A percentile compares a stretch with the other conserved stretches of the same genome.
Evolutionary conservation across 1,284 basidiomycete species (phyloP).

Genomic region (Fomitopsis palustris): DNA sequence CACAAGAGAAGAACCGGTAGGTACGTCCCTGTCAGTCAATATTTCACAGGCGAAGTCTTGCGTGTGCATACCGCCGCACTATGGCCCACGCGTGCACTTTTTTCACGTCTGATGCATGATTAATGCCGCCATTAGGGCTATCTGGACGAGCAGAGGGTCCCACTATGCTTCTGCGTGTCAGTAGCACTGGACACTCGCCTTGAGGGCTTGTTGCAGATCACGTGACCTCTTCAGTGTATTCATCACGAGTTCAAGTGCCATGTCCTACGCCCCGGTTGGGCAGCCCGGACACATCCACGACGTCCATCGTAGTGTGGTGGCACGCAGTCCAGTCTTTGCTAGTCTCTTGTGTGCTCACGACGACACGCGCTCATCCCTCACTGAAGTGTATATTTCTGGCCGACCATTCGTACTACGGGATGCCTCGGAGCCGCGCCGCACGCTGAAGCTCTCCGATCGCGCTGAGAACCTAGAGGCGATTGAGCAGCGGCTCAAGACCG

Average conservation of each 20-base stretch:
- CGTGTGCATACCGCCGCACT: background rate
- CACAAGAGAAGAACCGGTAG: conserved; percentile 80
- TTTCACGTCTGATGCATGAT: too few relatives aligned
- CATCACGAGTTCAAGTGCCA: too few relatives aligned
- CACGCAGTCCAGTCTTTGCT: too few relatives aligned
- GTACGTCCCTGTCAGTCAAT: conserved; percentile 29
- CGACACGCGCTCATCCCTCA: background rate
- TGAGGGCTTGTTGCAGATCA: too few relatives aligned
- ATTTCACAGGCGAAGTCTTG: too few relatives aligned
- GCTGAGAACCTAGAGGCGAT: conserved; percentile 96
- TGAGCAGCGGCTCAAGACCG: conserved; percentile 86
- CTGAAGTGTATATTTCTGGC: conserved; percentile 84
- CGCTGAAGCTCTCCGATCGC: conserved; percentile 84
- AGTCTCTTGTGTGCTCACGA: too few relatives aligned
- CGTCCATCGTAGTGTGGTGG: too few relatives aligned
- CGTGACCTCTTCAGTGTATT: too few relatives aligned
- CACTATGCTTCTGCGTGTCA: background rate
- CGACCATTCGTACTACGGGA: conserved; percentile 97
- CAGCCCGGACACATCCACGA: too few relatives aligned
- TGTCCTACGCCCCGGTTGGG: too few relatives aligned
- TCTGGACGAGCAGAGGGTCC: conserved; percentile 1
- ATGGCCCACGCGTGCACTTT: background rate
- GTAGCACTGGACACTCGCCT: too few relatives aligned
- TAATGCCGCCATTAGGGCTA: too few relatives aligned
- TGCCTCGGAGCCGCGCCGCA: conserved; percentile 79